These are phyloP conservation scores for Exophiala aquamarina DNA, from an alignment of 2,329 filamentous ascomycete species.

Conservation along the genomic window DNA sequence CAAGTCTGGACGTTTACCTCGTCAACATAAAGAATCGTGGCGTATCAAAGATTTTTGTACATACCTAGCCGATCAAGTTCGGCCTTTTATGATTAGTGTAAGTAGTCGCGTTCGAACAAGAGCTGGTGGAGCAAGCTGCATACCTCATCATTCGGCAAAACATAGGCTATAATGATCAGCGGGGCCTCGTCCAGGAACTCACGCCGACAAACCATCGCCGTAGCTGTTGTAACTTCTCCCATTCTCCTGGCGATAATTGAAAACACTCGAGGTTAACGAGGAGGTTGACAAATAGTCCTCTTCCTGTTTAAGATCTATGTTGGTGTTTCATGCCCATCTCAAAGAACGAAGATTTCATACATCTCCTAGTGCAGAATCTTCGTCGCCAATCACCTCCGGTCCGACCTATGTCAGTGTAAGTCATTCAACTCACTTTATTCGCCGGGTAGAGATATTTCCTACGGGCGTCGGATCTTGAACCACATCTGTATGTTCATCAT, in stretches of 20 bases:
- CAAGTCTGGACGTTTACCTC: conserved; percentile 28
- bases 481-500: too few species aligned
- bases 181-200: neutral
- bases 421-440: neutral
- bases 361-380: conserved; percentile 16
- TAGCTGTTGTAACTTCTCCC: conserved; percentile 16
- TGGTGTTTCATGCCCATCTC: neutral
- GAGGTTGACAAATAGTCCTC: conserved; percentile 12
- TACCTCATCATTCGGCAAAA: conserved; percentile 29
- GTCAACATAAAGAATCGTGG: too few species aligned
- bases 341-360: conserved; percentile 5
- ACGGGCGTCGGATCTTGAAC: too few species aligned
- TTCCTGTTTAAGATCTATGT: conserved; percentile 2
- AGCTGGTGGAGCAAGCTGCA: conserved; percentile 1
- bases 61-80: conserved; percentile 17
- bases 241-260: conserved; percentile 15
- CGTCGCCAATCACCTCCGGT: conserved; percentile 5
- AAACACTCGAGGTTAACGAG: conserved; percentile 16
- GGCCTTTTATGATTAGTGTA: conserved; percentile 2
- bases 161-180: conserved; percentile 14
- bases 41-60: too few species aligned
- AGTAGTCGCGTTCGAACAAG: neutral
- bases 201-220: conserved; percentile 40
- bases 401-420: neutral
- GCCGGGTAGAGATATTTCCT: too few species aligned